Evolutionary conservation across 192 early-diverging fungal species (phyloP), one percentile per base, ranked within the genome.

Genomic region (Diversispora eburnea): DNA sequence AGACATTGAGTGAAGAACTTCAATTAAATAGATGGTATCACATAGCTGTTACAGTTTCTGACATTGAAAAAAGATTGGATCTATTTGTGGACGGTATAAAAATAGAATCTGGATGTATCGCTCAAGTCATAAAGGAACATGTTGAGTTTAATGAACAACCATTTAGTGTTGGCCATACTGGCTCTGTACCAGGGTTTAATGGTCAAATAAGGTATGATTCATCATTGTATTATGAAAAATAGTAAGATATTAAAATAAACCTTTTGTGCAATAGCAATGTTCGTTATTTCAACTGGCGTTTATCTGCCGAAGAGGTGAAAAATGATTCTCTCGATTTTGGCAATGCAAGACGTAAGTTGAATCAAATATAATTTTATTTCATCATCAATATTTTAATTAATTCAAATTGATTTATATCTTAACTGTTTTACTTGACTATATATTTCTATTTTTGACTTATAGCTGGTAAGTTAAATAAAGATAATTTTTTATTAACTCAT

Each of bases 271-370:
- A 45, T 60, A 72, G 70, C 8, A 72, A 72, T 72, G 12, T 72
- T 72, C 70, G 55, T 25, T 72, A 72, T 60, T 72, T 60, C 45
- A 72, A 72, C 47, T 72, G 70, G 70, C 70, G 70, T 0, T 72
- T 72, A 48, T 72, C 42, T 13, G 56, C 45, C 4, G 57, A 60
- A 47, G 70, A 72, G 48, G 70, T 72, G 56, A 61, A 47, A 22
- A 13, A 49, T 60, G 70, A 72, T 48, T 60, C n/a, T 46, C 39
- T 68, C 12, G 67, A n/a, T n/a, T n/a, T n/a, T n/a, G n/a, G n/a
- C n/a, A n/a, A n/a, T n/a, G n/a, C n/a, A n/a, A n/a, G n/a, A n/a
- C n/a, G n/a, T n/a, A n/a, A n/a, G n/a, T n/a, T n/a, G n/a, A n/a
- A n/a, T n/a, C n/a, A n/a, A n/a, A n/a, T n/a, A n/a, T n/a, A n/a